Evolutionary conservation across 2,329 filamentous ascomycete genomes (phyloP).

Genomic region (Fusarium annulatum): DNA sequence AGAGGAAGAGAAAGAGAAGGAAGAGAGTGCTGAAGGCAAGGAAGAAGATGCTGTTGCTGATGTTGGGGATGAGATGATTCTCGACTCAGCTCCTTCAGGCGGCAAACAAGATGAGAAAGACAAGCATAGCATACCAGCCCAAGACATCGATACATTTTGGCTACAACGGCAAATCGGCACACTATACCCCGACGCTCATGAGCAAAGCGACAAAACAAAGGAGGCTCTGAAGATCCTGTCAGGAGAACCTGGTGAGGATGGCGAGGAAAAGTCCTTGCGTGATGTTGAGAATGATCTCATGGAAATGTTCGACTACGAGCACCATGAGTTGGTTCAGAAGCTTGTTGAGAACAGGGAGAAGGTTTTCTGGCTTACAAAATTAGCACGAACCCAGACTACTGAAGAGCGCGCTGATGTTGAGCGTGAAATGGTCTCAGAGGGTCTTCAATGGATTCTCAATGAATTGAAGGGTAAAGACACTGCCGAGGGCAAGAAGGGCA

Average conservation of each 20-base stretch:
- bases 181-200: constrained; percentile 90
- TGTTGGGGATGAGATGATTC: constrained; percentile 84
- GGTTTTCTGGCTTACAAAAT: constrained; percentile 92
- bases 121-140: constrained; percentile 76
- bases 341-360: constrained; percentile 93
- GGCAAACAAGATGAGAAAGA: constrained; percentile 61
- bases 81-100: constrained; percentile 72
- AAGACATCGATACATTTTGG: constrained; percentile 98
- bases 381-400: constrained; percentile 84
- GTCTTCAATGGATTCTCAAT: constrained; percentile 85
- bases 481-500: constrained; percentile 69
- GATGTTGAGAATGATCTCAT: constrained; percentile 99
- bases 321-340: constrained; percentile 91
- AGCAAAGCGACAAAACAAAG: constrained; percentile 91
- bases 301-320: constrained; percentile 97
- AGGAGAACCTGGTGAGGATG: constrained; percentile 77
- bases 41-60: constrained; percentile 65
- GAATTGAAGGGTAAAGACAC: constrained; percentile 82
- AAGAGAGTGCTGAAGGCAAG: constrained; percentile 64
- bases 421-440: constrained; percentile 90
- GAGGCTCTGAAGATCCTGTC: constrained; percentile 85
- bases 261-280: constrained; percentile 84
- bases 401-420: constrained; percentile 82
- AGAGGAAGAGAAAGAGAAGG: constrained; percentile 58
- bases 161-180: constrained; percentile 90